phyloP scores from a whole-genome alignment of 1,284 basidiomycete genomes.

The Trichosporon sp. region DNA sequence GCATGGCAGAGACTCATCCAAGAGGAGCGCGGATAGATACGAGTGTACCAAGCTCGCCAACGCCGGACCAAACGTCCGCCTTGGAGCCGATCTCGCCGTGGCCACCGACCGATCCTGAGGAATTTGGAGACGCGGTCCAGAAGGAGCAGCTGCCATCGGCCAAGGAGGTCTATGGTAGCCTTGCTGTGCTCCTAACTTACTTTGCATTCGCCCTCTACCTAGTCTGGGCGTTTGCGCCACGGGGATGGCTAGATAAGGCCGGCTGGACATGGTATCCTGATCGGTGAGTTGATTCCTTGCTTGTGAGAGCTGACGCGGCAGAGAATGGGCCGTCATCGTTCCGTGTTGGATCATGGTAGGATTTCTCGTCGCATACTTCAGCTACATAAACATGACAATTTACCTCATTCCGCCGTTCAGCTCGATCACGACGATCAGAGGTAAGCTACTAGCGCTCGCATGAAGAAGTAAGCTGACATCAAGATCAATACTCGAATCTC shows the following conservation, averaged over 20 bases:
- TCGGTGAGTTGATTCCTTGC: constrained; percentile 54
- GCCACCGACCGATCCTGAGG: constrained; percentile 54
- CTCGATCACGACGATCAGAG: constrained; percentile 61
- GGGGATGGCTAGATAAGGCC: constrained; percentile 55
- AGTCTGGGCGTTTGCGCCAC: constrained; percentile 58
- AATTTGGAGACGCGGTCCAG: constrained; percentile 42
- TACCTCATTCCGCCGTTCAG: constrained; percentile 64
- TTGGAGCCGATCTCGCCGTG: constrained; percentile 54
- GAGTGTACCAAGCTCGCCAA: neutral
- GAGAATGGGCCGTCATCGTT: constrained; percentile 80
- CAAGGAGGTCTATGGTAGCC: constrained; percentile 77
- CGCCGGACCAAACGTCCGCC: constrained; percentile 42
- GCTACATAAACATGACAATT: constrained; percentile 69
- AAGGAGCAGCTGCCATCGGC: constrained; percentile 24
- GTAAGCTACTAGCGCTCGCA: constrained; percentile 44
- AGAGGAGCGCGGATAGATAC: neutral
- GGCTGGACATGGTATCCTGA: constrained; percentile 83
- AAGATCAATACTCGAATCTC: constrained; percentile 10
- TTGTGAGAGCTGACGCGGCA: constrained; percentile 32
- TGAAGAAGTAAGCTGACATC: neutral
- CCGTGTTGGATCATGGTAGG: constrained; percentile 71
- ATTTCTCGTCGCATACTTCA: constrained; percentile 68
- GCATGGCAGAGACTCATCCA: neutral
- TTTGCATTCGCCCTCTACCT: constrained; percentile 65
- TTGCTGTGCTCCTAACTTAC: constrained; percentile 71